A percentile compares a stretch with the other conserved stretches of the same genome.
phyloP scores from a whole-genome alignment of 2,329 filamentous ascomycete species.

The Blumeriella jaapii region DNA sequence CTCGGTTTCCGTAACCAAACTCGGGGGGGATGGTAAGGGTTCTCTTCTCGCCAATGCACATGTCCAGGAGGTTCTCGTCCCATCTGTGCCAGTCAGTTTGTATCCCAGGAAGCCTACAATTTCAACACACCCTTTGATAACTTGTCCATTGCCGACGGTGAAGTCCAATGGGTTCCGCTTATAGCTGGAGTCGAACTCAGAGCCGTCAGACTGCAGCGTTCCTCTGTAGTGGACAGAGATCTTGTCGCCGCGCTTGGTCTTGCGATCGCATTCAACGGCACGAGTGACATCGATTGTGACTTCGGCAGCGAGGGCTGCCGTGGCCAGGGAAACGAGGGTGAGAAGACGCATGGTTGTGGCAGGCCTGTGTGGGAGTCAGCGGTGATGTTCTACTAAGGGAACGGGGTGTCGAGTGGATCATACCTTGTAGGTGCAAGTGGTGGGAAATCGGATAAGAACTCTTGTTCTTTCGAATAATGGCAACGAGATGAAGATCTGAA shows the following conservation, averaged over 20 bases:
- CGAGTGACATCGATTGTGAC: slow-evolving; percentile 70
- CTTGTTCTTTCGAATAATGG: no score
- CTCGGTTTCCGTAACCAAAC: slow-evolving; percentile 67
- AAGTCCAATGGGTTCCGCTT: slow-evolving; percentile 70
- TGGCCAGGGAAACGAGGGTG: slow-evolving; percentile 22
- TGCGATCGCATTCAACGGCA: slow-evolving; percentile 67
- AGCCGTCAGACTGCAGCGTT: slow-evolving; percentile 60
- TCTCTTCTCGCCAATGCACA: slow-evolving; percentile 93
- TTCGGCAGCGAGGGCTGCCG: slow-evolving; percentile 25
- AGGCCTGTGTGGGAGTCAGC: slow-evolving; percentile 1
- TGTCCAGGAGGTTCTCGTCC: slow-evolving; percentile 81
- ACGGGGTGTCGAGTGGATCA: slow-evolving; percentile 3
- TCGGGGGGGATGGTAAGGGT: slow-evolving; percentile 83
- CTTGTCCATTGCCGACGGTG: slow-evolving; percentile 65
- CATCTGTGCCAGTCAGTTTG: slow-evolving; percentile 40
- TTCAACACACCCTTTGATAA: slow-evolving; percentile 69
- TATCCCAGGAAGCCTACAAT: neutral
- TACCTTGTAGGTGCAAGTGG: neutral
- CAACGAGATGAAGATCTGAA: no score
- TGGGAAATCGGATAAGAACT: no score
- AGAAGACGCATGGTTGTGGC: slow-evolving; percentile 24
- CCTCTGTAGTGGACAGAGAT: slow-evolving; percentile 84
- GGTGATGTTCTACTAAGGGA: no score
- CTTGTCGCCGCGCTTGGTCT: slow-evolving; percentile 63
- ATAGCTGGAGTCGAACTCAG: slow-evolving; percentile 78